Percentiles rank a stretch among this genome's conserved stretches.
phyloP scores from a whole-genome alignment of 2,329 filamentous ascomycete species.

The Xylaria sp. region DNA sequence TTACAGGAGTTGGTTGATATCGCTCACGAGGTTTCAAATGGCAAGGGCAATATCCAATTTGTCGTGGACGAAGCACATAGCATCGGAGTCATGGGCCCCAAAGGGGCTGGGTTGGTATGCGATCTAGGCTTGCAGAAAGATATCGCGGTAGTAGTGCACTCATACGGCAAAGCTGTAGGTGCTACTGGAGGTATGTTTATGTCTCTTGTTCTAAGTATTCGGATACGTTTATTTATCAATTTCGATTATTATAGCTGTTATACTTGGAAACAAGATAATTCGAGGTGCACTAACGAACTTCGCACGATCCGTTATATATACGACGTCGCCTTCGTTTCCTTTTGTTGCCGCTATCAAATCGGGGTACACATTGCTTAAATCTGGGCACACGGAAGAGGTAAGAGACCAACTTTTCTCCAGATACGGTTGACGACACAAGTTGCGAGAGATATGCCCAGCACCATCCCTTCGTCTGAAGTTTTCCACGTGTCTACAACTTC shows the following conservation, averaged over 20 bases:
- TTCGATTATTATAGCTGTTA: conserved; percentile 37
- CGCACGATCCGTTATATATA: conserved; percentile 54
- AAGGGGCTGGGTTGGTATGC: conserved; percentile 61
- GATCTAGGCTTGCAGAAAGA: conserved; percentile 60
- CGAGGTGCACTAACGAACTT: conserved; percentile 35
- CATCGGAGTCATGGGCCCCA: conserved; percentile 60
- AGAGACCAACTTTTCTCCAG: too few species aligned
- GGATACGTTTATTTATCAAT: background rate
- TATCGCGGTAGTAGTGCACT: conserved; percentile 61
- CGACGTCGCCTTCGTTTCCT: conserved; percentile 54
- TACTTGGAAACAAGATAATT: conserved; percentile 37
- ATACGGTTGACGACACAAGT: too few species aligned
- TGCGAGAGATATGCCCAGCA: conserved; percentile 9
- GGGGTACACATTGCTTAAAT: conserved; percentile 44
- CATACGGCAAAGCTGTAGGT: conserved; percentile 63
- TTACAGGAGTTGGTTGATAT: background rate
- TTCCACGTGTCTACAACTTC: too few species aligned
- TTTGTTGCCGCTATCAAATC: conserved; percentile 53
- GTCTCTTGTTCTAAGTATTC: background rate
- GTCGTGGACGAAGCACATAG: conserved; percentile 67
- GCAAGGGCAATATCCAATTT: conserved; percentile 59
- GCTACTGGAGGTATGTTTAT: conserved; percentile 46
- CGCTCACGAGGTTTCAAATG: too few species aligned
- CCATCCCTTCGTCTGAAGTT: too few species aligned
- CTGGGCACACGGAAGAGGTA: too few species aligned